These are phyloP conservation scores for Apostasia shenzhenica DNA, from an alignment of 106 monocot species.

Conservation along the genomic window DNA sequence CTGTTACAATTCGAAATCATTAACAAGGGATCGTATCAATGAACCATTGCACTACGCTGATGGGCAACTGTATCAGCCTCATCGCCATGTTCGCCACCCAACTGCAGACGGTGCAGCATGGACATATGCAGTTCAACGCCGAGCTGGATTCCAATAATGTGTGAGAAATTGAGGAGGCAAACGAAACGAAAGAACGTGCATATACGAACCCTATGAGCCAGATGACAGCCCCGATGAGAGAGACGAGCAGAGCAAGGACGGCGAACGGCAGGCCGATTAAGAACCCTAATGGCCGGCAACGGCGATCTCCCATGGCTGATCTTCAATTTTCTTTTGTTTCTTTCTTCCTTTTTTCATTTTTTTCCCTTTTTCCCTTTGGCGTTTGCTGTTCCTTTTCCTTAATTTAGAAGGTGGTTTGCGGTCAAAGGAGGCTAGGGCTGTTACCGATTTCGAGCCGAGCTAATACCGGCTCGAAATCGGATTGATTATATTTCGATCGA, in stretches of 20 bases:
- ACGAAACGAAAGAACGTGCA: background rate
- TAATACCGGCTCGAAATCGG: too few relatives aligned
- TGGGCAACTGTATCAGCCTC: background rate
- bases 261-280: constrained; percentile 9
- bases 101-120: background rate
- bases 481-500: too few relatives aligned
- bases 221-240: background rate
- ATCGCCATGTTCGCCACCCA: background rate
- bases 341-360: background rate
- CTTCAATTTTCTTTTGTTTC: background rate
- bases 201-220: background rate
- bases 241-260: background rate
- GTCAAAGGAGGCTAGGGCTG: too few relatives aligned
- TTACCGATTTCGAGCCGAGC: too few relatives aligned
- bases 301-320: background rate
- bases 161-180: background rate
- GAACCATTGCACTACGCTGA: background rate
- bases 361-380: too few relatives aligned
- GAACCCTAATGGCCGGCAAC: background rate
- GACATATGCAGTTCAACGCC: background rate
- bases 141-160: background rate
- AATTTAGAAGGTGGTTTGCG: too few relatives aligned
- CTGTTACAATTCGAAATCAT: too few relatives aligned
- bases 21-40: background rate
- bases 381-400: too few relatives aligned